Percentiles rank a stretch among this genome's conserved stretches.
Conservation (phyloP, 106 monocot genomes). For the Apostasia ramifera region DNA sequence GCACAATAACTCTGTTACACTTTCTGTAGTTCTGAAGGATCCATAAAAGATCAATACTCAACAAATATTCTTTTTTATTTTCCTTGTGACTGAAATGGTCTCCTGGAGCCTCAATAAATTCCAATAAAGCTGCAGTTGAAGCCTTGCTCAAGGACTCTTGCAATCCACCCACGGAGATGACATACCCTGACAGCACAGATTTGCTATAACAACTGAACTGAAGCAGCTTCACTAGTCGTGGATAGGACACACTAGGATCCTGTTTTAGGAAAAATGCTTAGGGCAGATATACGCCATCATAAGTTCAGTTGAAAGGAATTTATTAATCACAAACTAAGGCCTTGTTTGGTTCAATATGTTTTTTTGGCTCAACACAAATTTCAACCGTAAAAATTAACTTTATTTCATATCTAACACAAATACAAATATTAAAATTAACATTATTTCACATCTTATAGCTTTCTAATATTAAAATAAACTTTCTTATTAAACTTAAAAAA, state of each 20-base stretch:
- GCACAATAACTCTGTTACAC: constrained; percentile 68
- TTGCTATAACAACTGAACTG: constrained; percentile 70
- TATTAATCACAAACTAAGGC: too few relatives aligned
- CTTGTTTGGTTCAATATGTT: too few relatives aligned
- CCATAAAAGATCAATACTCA: constrained; percentile 80
- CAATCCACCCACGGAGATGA: constrained; percentile 87
- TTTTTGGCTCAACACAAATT: too few relatives aligned
- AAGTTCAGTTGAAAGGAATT: too few relatives aligned
- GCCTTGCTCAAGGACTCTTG: constrained; percentile 87
- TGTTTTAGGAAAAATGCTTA: constrained; percentile 13
- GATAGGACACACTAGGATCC: constrained; percentile 71
- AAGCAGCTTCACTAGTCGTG: constrained; percentile 74
- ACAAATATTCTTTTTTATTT: constrained; percentile 34
- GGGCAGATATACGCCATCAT: not conserved
- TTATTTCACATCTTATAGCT: too few relatives aligned
- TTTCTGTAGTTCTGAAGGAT: constrained; percentile 69
- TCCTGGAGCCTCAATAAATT: constrained; percentile 52
- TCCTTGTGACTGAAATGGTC: constrained; percentile 15
- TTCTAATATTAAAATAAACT: too few relatives aligned
- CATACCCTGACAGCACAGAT: constrained; percentile 78
- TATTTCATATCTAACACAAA: too few relatives aligned
- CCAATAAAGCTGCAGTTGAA: constrained; percentile 50
- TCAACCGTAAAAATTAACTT: too few relatives aligned
- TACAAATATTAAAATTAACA: too few relatives aligned
- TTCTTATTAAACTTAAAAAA: too few relatives aligned